Evolutionary conservation across 306 rosid genomes (phyloP).

Genomic region (Hippophae tibetana): DNA sequence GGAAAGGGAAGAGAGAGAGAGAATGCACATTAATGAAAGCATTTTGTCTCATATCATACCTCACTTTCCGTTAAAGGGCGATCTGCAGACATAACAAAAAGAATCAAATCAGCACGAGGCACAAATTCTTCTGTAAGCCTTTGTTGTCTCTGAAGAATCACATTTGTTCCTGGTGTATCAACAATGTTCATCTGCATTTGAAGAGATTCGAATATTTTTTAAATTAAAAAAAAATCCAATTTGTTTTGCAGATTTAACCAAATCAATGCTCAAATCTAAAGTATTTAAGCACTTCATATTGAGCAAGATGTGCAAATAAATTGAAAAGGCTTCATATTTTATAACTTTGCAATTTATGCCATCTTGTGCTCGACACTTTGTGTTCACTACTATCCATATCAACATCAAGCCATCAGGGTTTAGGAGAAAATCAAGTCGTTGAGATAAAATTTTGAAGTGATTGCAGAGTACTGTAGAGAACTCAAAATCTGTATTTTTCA

Average conservation of each 20-base stretch:
- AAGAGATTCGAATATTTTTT: background rate
- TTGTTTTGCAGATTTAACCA: background rate
- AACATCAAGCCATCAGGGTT: background rate
- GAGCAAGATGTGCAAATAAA: background rate
- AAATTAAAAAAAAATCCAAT: background rate
- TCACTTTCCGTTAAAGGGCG: slow-evolving; percentile 96
- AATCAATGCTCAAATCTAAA: background rate
- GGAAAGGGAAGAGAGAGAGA: background rate
- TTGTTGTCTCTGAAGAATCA: slow-evolving; percentile 94
- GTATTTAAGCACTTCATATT: background rate
- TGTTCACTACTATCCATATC: background rate
- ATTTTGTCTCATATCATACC: slow-evolving; percentile 30
- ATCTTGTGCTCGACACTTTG: background rate
- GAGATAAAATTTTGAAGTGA: too few species aligned
- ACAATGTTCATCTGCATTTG: slow-evolving; percentile 74
- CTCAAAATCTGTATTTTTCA: too few species aligned
- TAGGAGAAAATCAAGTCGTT: background rate
- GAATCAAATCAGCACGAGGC: slow-evolving; percentile 95
- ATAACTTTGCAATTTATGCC: background rate
- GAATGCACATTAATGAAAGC: slow-evolving; percentile 9
- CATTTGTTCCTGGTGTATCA: slow-evolving; percentile 99
- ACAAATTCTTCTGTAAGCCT: slow-evolving; percentile 95
- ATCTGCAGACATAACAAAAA: slow-evolving; percentile 92
- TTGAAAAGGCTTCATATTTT: background rate
- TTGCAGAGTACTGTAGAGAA: too few species aligned